These are phyloP conservation scores for Penicillium antarcticum DNA, from an alignment of 495 filamentous ascomycete species.

Conservation along the genomic window DNA sequence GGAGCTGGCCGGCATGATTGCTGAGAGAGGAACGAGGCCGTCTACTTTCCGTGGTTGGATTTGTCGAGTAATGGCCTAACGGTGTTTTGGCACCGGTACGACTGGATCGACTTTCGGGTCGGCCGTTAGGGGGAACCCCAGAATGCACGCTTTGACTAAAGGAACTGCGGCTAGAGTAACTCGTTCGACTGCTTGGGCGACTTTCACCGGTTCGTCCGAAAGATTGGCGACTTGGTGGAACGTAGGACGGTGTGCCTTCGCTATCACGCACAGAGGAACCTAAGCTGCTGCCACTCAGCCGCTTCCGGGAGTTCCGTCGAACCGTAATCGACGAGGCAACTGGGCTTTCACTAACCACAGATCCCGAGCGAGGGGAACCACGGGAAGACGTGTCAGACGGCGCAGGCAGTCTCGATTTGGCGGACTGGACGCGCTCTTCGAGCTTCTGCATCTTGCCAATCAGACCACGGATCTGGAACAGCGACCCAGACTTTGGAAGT, in stretches of 20 bases:
- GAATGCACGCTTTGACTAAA: conserved; percentile 42
- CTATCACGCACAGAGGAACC: conserved; percentile 52
- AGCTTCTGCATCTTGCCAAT: conserved; percentile 96
- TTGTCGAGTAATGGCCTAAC: conserved; percentile 46
- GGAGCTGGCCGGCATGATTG: conserved; percentile 34
- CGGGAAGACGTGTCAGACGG: conserved; percentile 78
- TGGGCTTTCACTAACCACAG: conserved; percentile 47
- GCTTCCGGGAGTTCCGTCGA: conserved; percentile 67
- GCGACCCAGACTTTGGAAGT: conserved; percentile 76
- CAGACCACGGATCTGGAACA: conserved; percentile 87
- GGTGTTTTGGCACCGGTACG: conserved; percentile 65
- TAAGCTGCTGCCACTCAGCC: conserved; percentile 57
- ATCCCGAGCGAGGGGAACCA: conserved; percentile 63
- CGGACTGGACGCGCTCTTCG: conserved; percentile 90
- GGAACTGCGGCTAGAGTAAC: conserved; percentile 41
- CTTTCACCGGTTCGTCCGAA: conserved; percentile 46
- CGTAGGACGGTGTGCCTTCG: conserved; percentile 43
- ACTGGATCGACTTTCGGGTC: conserved; percentile 69
- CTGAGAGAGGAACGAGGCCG: conserved; percentile 48
- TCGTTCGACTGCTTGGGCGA: conserved; percentile 47
- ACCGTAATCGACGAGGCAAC: conserved; percentile 77
- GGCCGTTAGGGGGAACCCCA: conserved; percentile 23
- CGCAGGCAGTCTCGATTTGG: conserved; percentile 83
- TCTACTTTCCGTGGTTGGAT: conserved; percentile 42
- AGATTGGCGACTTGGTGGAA: conserved; percentile 46